Evolutionary conservation across 768 basidiomycete species (phyloP).

Genomic region (Antrodiella citrinella): DNA sequence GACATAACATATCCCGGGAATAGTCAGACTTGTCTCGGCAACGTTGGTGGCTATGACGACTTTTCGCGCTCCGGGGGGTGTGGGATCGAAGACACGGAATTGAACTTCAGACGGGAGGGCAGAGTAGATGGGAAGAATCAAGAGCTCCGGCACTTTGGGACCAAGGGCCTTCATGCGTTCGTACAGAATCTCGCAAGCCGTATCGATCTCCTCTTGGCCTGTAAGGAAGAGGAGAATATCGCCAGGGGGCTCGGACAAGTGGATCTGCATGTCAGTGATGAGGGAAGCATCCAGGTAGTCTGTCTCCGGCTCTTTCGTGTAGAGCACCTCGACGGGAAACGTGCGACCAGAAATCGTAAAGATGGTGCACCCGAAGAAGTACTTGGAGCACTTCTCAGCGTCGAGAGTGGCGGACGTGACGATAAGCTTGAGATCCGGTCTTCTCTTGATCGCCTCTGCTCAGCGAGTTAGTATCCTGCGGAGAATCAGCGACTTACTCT

Average conservation of each 20-base stretch:
- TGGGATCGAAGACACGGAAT: conserved; percentile 95
- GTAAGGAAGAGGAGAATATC: conserved; percentile 96
- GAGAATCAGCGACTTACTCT: conserved; percentile 47
- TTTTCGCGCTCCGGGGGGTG: conserved; percentile 96
- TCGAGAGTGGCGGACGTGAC: conserved; percentile 99
- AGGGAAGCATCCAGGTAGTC: conserved; percentile 98
- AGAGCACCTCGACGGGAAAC: conserved; percentile 97
- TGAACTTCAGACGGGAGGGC: conserved; percentile 97
- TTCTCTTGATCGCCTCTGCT: conserved; percentile 86
- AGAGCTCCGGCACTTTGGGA: conserved; percentile 94
- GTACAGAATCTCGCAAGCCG: conserved; percentile 91
- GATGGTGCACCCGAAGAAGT: conserved; percentile 98
- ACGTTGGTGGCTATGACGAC: conserved; percentile 99
- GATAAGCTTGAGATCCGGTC: conserved; percentile 94
- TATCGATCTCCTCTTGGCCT: conserved; percentile 98
- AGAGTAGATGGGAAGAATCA: conserved; percentile 97
- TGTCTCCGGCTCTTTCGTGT: conserved; percentile 96
- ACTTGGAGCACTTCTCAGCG: conserved; percentile 98
- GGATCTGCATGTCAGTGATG: conserved; percentile 99
- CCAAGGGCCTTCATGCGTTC: conserved; percentile 99
- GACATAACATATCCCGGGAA: conserved; percentile 99
- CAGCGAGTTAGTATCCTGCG: conserved; percentile 12
- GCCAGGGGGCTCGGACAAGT: conserved; percentile 94
- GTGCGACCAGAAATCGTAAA: conserved; percentile 99
- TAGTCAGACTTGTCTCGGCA: conserved; percentile 96